Evolutionary conservation across 2,329 filamentous ascomycete species (phyloP), one percentile per base, ranked within the genome.

Genomic region (Lachnellula cervina): DNA sequence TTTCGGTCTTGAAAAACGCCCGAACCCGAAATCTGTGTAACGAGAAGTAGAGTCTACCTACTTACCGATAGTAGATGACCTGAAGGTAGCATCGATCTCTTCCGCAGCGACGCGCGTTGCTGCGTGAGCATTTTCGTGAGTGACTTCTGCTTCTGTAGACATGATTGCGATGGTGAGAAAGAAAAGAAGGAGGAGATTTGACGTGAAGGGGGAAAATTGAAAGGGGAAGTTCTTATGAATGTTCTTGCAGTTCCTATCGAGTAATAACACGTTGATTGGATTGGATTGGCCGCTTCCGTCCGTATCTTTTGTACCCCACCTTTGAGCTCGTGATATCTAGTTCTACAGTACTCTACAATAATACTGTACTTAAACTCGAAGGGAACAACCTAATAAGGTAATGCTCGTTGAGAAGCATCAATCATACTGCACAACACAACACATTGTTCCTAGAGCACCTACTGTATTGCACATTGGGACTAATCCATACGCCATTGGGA

Each of bases 31-130:
- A 11, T 55, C 21, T 45, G 28, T 17, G 17, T 37, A 21, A 19
- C 8, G 11, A 14, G 32, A 32, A 28, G 25, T 23, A n/a, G n/a
- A n/a, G n/a, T n/a, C n/a, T n/a, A n/a, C n/a, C 50, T 54, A 72
- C 79, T 65, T 69, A 86, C 83, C 83, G 63, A 86, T 84, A 65
- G 75, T 79, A 68, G 72, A 80, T 17, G 82, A 84, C 53, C 80
- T 77, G 66, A 87, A 86, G 28, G 80, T 82, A 64, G 72, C 73
- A 70, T 86, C 82, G 59, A 86, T 86, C 56, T 81, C 74, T 11
- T 78, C 76, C 21, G 81, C 70, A 35, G 75, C 69, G 51, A 86
- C 68, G 5, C 67, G 65, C 13, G 76, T 78, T 40, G 74, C 78
- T 63, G 75, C 69, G 66, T 84, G 9, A 32, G 28, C 76, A 61